phyloP scores from a whole-genome alignment of 2,329 filamentous ascomycete genomes.

The Monascus ruber region DNA sequence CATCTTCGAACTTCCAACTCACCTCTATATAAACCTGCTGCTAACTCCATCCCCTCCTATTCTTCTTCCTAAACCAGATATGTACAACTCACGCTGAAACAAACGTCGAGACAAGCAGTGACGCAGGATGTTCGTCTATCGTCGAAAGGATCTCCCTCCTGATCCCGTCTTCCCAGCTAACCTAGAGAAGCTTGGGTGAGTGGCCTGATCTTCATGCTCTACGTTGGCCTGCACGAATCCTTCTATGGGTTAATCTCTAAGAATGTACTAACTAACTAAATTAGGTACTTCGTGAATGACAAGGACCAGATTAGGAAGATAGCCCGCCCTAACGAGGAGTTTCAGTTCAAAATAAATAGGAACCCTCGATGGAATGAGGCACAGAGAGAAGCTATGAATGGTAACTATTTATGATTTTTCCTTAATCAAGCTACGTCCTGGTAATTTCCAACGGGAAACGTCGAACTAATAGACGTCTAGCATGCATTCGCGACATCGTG shows the following conservation, averaged over 20 bases:
- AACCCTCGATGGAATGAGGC: constrained; percentile 68
- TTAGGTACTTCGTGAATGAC: constrained; percentile 67
- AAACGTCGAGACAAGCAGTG: too few relatives aligned
- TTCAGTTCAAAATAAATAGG: constrained; percentile 61
- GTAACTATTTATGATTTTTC: constrained; percentile 33
- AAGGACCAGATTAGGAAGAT: constrained; percentile 64
- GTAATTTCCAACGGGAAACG: too few relatives aligned
- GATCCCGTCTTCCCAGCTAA: constrained; percentile 57
- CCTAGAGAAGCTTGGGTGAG: constrained; percentile 62
- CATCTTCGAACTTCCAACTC: neutral
- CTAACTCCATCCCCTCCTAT: neutral
- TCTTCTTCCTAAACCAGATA: too few relatives aligned
- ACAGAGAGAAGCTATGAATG: constrained; percentile 62
- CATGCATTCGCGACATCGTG: constrained; percentile 51
- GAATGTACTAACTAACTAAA: neutral
- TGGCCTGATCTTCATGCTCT: neutral
- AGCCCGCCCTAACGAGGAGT: constrained; percentile 55
- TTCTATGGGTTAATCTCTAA: neutral
- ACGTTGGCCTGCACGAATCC: neutral
- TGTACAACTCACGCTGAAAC: too few relatives aligned
- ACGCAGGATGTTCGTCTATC: constrained; percentile 60
- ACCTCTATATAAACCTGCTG: neutral
- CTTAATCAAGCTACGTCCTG: too few relatives aligned
- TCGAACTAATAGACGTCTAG: constrained; percentile 4
- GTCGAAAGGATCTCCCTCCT: constrained; percentile 54